Percentiles rank a stretch among this genome's conserved stretches.
These are phyloP conservation scores for Podospora pseudocomata DNA, from an alignment of 495 filamentous ascomycete genomes.

Conservation along the genomic window DNA sequence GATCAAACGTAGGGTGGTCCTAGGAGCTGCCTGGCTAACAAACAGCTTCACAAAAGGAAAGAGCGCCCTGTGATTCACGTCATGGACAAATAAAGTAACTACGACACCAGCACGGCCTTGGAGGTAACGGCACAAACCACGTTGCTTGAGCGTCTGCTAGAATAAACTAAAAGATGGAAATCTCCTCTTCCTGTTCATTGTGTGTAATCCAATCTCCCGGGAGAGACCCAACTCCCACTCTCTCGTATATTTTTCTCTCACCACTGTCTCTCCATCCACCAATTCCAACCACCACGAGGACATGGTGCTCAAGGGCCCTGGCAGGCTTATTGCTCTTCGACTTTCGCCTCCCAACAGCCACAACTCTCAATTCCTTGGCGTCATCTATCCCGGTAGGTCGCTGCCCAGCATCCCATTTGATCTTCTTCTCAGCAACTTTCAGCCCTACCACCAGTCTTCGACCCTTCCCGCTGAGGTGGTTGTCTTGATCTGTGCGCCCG, in stretches of 20 bases:
- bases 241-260: not conserved
- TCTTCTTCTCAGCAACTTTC: not conserved
- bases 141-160: no score
- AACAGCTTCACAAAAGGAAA: no score
- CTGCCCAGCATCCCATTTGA: constrained; percentile 4
- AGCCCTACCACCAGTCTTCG: not conserved
- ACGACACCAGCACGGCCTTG: no score
- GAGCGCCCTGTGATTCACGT: no score
- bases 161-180: not conserved
- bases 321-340: not conserved
- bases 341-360: not conserved
- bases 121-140: no score
- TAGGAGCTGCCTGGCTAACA: no score
- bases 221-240: constrained; percentile 8
- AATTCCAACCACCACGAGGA: not conserved
- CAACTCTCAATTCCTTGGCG: not conserved
- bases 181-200: not conserved
- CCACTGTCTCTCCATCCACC: not conserved
- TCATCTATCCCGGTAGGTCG: not conserved
- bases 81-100: no score
- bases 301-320: not conserved
- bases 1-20: no score
- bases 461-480: not conserved
- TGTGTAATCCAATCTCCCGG: not conserved
- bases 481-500: not conserved